A percentile compares a stretch with the other conserved stretches of the same genome.
These are phyloP conservation scores for Euphrasia confusa DNA, from an alignment of 257 asterid species.

Conservation along the genomic window DNA sequence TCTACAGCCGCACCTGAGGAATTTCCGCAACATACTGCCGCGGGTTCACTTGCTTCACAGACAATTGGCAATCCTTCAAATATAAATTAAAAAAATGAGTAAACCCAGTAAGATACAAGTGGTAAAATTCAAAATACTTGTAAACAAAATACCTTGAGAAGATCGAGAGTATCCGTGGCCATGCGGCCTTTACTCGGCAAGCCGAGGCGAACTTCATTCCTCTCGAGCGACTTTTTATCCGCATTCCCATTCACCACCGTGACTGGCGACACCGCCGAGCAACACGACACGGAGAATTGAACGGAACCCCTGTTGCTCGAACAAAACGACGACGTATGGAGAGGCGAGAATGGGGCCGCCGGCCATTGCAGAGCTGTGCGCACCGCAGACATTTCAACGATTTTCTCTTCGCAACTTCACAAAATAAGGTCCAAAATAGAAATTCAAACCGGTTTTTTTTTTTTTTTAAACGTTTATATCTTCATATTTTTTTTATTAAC, in stretches of 20 bases:
- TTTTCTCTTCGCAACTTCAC: no score
- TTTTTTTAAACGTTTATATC: no score
- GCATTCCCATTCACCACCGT: conserved; percentile 47
- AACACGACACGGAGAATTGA: conserved; percentile 39
- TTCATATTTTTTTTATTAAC: no score
- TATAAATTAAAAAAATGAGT: not conserved
- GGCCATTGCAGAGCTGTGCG: conserved; percentile 24
- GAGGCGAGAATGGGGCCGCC: conserved; percentile 16
- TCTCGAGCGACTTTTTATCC: conserved; percentile 27
- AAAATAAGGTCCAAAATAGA: no score
- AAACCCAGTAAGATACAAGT: not conserved
- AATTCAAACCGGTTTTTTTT: no score
- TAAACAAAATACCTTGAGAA: conserved; percentile 50
- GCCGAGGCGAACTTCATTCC: conserved; percentile 65
- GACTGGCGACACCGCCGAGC: conserved; percentile 35
- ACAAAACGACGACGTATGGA: conserved; percentile 21
- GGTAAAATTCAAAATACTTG: not conserved
- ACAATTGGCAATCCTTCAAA: conserved; percentile 70
- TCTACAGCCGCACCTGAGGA: conserved; percentile 50
- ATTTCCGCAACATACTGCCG: conserved; percentile 78
- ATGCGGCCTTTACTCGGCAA: conserved; percentile 88
- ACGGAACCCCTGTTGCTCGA: conserved; percentile 14
- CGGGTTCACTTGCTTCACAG: conserved; percentile 83
- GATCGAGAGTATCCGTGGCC: conserved; percentile 70
- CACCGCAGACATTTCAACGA: conserved; percentile 18